phyloP scores from a whole-genome alignment of 129 eudicot species.

The Rutidosis leptorrhynchoides region DNA sequence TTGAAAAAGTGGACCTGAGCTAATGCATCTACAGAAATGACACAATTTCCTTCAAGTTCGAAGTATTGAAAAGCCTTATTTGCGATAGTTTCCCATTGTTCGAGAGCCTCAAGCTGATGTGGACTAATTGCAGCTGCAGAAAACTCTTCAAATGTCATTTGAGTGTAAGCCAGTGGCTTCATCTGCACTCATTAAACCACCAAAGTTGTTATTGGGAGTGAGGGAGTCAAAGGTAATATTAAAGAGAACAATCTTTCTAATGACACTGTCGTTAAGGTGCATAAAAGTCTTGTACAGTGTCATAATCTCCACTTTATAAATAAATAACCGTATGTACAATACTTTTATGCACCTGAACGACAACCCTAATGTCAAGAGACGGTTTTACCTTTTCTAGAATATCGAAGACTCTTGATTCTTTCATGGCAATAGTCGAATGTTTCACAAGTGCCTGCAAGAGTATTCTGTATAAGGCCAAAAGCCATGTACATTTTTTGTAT shows the following conservation, averaged over 20 bases:
- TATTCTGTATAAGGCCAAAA: conserved; percentile 3
- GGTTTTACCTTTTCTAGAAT: conserved; percentile 70
- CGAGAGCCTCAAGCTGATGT: conserved; percentile 91
- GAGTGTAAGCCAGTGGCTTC: conserved; percentile 68
- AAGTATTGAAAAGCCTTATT: conserved; percentile 59
- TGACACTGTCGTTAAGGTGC: no score
- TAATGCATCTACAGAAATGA: conserved; percentile 60
- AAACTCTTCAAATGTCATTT: conserved; percentile 86
- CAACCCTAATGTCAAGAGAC: not conserved
- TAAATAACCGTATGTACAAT: no score
- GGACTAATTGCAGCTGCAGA: conserved; percentile 83
- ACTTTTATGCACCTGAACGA: no score
- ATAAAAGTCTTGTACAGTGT: no score
- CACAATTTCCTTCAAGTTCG: conserved; percentile 80
- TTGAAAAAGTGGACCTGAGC: conserved; percentile 51
- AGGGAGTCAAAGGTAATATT: not conserved
- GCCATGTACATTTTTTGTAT: not conserved
- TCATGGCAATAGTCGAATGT: conserved; percentile 83
- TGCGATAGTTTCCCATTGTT: conserved; percentile 78
- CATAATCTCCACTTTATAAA: no score
- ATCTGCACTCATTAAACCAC: conserved; percentile 40
- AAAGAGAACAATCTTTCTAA: no score
- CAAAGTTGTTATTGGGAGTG: not conserved
- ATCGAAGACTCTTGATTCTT: conserved; percentile 73
- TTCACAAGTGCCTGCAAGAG: conserved; percentile 72